Base-by-base conservation (phyloP, 1,284 basidiomycete species). In the Ceratobasidium sp. region DNA sequence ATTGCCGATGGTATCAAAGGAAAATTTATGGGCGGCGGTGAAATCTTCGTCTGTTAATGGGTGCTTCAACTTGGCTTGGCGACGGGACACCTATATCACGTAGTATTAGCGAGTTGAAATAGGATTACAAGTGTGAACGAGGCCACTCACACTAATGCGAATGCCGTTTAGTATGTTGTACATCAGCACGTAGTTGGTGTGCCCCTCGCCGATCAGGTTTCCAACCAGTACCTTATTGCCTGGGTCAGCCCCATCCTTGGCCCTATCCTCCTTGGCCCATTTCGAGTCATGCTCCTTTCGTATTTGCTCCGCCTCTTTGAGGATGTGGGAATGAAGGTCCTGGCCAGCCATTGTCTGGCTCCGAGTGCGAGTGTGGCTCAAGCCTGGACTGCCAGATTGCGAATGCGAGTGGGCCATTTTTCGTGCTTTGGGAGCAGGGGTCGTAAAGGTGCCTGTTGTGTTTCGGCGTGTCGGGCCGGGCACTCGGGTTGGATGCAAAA, bases 91-190 rank as follows among this genome's bases (percentile, higher is more conserved):
- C 90, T 91, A 29, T 46, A 27, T 36, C 33, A n/a, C 11, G 29
- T 23, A 16, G 56, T 3, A 23, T 57, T 23, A 71, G 57, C 30
- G 56, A 25, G 44, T 39, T 27, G 41, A 60, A 69, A 62, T 56
- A 13, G 39, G 33, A 58, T 25, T n/a, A 11, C 25, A 6, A n/a
- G 13, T 19, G 5, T 33, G 19, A 53, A 14, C 7, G 19, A 39
- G 50, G 3, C 9, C 16, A 85, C 89, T 76, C 74, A 93, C 93
- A 56, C 90, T 95, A 74, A 95, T 95, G 36, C 96, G 88, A 72
- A 99, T 98, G 4, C 96, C 96, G 2, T 96, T 99, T 74, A 99
- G 83, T 96, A 99, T 99, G 82, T 99, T 98, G 82, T 98, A 99
- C 96, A 98, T 98, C 75, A 99, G 82, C 70, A 98, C 93, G 75